Evolutionary conservation across 495 filamentous ascomycete species (phyloP).

Genomic region (Tricharina praecox): DNA sequence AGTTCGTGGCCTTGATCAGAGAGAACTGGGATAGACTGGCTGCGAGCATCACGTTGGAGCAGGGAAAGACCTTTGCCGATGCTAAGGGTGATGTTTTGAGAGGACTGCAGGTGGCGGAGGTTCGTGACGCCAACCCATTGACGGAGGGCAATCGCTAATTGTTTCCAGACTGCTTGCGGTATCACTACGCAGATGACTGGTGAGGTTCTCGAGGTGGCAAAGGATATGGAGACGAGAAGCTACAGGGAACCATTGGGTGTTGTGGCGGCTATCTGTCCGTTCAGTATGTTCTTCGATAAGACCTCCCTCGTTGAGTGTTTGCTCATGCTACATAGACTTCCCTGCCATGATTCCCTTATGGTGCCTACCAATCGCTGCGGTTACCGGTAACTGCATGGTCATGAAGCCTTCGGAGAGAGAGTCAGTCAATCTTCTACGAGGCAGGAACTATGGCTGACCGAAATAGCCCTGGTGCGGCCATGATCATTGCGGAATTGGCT

Average conservation of each 20-base stretch:
- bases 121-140: not conserved
- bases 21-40: conserved; percentile 92
- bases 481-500: conserved; percentile 90
- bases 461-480: conserved; percentile 63
- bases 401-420: conserved; percentile 97
- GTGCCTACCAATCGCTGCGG: conserved; percentile 87
- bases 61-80: conserved; percentile 96
- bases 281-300: conserved; percentile 58
- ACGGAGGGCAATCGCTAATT: not conserved
- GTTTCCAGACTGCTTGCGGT: conserved; percentile 54
- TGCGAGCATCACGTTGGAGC: conserved; percentile 89
- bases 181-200: conserved; percentile 89
- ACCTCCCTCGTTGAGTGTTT: no score
- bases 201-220: conserved; percentile 88
- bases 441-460: conserved; percentile 6
- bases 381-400: conserved; percentile 85
- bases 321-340: conserved; percentile 48
- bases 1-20: conserved; percentile 74
- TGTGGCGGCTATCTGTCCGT: conserved; percentile 93
- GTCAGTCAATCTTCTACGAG: conserved; percentile 8
- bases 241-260: conserved; percentile 89
- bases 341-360: conserved; percentile 98
- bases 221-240: conserved; percentile 95
- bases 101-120: conserved; percentile 86
- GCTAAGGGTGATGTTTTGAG: conserved; percentile 88